phyloP scores from a whole-genome alignment of 2,329 filamentous ascomycete species.

The Trichoderma sp. region DNA sequence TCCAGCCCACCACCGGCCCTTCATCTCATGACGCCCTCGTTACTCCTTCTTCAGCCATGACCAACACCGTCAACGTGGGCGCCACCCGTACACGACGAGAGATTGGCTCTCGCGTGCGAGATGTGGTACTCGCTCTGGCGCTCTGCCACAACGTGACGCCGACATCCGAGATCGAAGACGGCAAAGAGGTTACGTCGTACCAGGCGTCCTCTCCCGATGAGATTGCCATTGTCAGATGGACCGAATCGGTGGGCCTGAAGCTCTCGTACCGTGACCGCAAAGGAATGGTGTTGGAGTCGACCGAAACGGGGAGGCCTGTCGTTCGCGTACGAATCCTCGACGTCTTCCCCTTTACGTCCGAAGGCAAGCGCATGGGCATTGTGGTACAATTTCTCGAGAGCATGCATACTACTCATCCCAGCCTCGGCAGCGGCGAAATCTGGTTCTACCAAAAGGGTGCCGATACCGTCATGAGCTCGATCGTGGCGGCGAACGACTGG shows the following conservation, averaged over 20 bases:
- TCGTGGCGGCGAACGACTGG: slow-evolving; percentile 97
- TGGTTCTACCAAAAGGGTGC: slow-evolving; percentile 99
- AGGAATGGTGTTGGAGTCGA: slow-evolving; percentile 78
- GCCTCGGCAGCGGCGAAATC: slow-evolving; percentile 70
- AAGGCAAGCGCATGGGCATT: slow-evolving; percentile 97
- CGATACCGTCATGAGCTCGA: slow-evolving; percentile 96
- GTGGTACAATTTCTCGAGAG: slow-evolving; percentile 80
- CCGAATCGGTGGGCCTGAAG: slow-evolving; percentile 85
- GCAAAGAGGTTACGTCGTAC: slow-evolving; percentile 77
- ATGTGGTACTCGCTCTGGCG: slow-evolving; percentile 88
- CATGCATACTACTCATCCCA: slow-evolving; percentile 50
- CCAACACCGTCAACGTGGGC: slow-evolving; percentile 59
- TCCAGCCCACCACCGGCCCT: slow-evolving; percentile 50
- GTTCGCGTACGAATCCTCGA: slow-evolving; percentile 89
- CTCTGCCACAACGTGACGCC: slow-evolving; percentile 98
- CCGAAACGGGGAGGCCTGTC: slow-evolving; percentile 70
- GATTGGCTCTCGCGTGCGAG: slow-evolving; percentile 88
- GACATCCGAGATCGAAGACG: slow-evolving; percentile 74
- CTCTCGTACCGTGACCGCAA: slow-evolving; percentile 84
- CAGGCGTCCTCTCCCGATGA: slow-evolving; percentile 98
- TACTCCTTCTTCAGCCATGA: slow-evolving; percentile 74
- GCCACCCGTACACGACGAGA: slow-evolving; percentile 86
- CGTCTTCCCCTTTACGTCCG: slow-evolving; percentile 95
- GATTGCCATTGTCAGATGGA: slow-evolving; percentile 96
- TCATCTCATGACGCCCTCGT: slow-evolving; percentile 58